A percentile compares a stretch with the other conserved stretches of the same genome.
These are phyloP conservation scores for Bipolaris victoriae DNA, from an alignment of 2,329 filamentous ascomycete species.

Conservation along the genomic window DNA sequence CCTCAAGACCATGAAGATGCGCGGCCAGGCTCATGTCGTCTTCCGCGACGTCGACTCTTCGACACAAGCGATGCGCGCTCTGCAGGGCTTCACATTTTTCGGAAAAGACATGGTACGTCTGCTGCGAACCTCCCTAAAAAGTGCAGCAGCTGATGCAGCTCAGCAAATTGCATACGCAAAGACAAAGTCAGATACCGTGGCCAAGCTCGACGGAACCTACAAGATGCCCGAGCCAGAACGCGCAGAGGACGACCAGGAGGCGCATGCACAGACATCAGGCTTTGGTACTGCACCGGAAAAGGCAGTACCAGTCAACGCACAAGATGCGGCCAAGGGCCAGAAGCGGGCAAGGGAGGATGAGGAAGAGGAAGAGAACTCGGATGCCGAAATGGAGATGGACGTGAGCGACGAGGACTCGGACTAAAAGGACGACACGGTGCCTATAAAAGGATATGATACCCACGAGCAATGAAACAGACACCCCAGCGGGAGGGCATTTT, in stretches of 20 bases:
- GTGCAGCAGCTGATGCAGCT: not conserved
- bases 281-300: constrained; percentile 41
- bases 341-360: constrained; percentile 72
- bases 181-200: constrained; percentile 83
- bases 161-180: constrained; percentile 93
- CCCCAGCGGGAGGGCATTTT: not conserved
- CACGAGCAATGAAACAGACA: constrained; percentile 16
- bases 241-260: constrained; percentile 27
- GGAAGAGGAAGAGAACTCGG: constrained; percentile 62
- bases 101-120: constrained; percentile 79
- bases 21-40: constrained; percentile 91
- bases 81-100: constrained; percentile 86
- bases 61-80: constrained; percentile 87
- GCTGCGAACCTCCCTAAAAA: not conserved
- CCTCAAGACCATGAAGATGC: constrained; percentile 88
- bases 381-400: constrained; percentile 65
- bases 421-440: constrained; percentile 10
- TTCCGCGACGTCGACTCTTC: constrained; percentile 90
- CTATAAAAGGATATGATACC: constrained; percentile 21
- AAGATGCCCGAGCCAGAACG: constrained; percentile 63
- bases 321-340: constrained; percentile 60
- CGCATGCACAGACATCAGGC: constrained; percentile 52
- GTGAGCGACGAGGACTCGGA: constrained; percentile 75
- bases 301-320: constrained; percentile 40
- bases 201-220: constrained; percentile 91